Evolutionary conservation across 2,329 filamentous ascomycete species (phyloP).

Genomic region (Penicillium fuscoglaucum): DNA sequence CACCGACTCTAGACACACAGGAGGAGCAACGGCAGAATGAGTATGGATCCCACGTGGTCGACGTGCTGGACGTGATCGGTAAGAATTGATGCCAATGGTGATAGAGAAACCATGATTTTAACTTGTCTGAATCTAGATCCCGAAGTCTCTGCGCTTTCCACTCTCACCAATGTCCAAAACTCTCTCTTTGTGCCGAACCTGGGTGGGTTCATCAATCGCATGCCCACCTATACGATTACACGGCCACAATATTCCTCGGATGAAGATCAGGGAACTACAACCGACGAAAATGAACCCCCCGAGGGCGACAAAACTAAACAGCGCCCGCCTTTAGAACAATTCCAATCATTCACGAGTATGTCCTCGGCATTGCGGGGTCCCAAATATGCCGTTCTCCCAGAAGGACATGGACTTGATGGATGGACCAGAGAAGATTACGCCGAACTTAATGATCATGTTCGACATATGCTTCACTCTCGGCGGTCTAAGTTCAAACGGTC

Average conservation of each 20-base stretch:
- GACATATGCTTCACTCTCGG: constrained; percentile 82
- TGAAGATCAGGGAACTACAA: constrained; percentile 29
- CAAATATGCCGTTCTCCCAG: constrained; percentile 77
- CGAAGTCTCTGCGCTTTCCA: constrained; percentile 78
- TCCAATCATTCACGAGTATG: constrained; percentile 57
- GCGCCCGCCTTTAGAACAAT: constrained; percentile 29
- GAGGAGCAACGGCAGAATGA: constrained; percentile 38
- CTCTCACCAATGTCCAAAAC: constrained; percentile 86
- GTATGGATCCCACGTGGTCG: constrained; percentile 64
- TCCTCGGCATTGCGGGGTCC: constrained; percentile 67
- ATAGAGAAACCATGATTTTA: constrained; percentile 5
- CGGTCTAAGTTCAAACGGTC: constrained; percentile 75
- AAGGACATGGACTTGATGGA: constrained; percentile 68
- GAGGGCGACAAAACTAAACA: constrained; percentile 26
- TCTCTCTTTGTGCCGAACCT: constrained; percentile 82
- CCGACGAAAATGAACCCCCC: constrained; percentile 29
- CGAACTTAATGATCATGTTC: constrained; percentile 80
- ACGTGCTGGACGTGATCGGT: constrained; percentile 69
- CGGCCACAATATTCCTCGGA: constrained; percentile 46
- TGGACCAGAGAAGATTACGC: constrained; percentile 74
- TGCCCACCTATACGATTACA: constrained; percentile 74
- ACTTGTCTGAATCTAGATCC: constrained; percentile 60
- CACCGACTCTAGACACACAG: constrained; percentile 15
- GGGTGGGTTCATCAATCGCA: constrained; percentile 72
- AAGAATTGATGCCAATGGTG: constrained; percentile 31